Base-by-base conservation (phyloP, 179 eudicot species). In the Beta lomatogona region DNA sequence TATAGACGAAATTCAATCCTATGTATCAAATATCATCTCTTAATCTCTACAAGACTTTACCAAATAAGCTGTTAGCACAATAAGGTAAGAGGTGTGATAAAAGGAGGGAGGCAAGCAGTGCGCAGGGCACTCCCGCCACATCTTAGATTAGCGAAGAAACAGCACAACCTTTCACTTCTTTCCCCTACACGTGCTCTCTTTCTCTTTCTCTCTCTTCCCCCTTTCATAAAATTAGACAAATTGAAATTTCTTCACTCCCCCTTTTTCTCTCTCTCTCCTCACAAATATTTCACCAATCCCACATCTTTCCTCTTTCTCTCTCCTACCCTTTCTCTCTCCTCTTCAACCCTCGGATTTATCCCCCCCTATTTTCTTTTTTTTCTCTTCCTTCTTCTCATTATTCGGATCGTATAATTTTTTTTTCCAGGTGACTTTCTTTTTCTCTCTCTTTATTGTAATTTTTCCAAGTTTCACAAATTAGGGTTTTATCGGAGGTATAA, bases 41-140 rank as follows among this genome's bases (percentile, higher is more conserved):
- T 25, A 0, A 25, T 25, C 28, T 25, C 28, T 25, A 25, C 28
- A 25, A 25, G 28, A 25, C 28, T 25, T 25, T 25, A 25, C 28
- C 28, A 25, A 25, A 25, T 25, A 25, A 25, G 28, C 28, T 36
- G 41, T 36, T 36, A 36, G 1, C 41, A 36, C 3, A 36, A 36
- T 3, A 36, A 36, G 41, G 41, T 36, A 1, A 1, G 41, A 2
- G 0, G 41, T 36, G 41, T 36, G 21, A 25, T 21, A 57, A 6
- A 57, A 41, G 6, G 31, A 55, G 6, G 9, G 12, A 25, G 45
- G 53, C n/a, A 4, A 28, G 46, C 52, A 41, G 10, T 3, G 8
- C 71, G 12, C 9, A 4, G 10, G 7, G 9, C 1, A 54, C 85
- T 78, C 79, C 79, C 78, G 73, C 86, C 86, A 83, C 83, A 83